Evolutionary conservation across 2,329 filamentous ascomycete species (phyloP), one percentile per base, ranked within the genome.

Genomic region (Exophiala aquamarina): DNA sequence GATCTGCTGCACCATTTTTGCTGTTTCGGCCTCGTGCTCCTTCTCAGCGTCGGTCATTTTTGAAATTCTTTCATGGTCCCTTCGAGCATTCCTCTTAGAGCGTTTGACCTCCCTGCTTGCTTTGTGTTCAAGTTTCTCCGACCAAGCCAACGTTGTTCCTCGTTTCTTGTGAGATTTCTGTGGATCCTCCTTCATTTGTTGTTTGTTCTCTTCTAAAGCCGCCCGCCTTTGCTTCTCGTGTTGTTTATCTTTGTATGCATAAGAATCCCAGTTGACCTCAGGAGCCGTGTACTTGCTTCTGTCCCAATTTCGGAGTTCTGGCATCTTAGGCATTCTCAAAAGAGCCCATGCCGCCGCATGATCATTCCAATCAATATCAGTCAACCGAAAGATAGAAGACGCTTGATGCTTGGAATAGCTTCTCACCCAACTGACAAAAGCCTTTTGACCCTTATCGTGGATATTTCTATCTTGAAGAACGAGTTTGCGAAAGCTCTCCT

Each of bases 381-480:
- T 67, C 2, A 89, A 74, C 9, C 87, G 82, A 73, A 98, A 98
- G 57, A 98, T 97, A 61, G 89, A 94, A 50, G 82, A 85, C 1
- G 92, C 90, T 57, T 91, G 83, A 62, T 97, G 93, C 61, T 93
- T 94, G 63, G 82, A 87, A 70, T 97, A 97, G 57, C 88, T 87
- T 63, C 90, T 83, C 1, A 95, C 83, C 87, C 90, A 97, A 63
- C 87, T 92, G 17, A 97, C 92, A 59, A 98, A 97, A 1, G 85
- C 93, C 52, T 85, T 83, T 63, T 95, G 89, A 1, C 87, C 90
- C 61, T 95, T 93, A 65, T 96, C 90, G 64, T 93, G 85, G 9
- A 93, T 64, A 19, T 82, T 80, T 18, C 85, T 73, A 63, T 89
- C 86, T 31, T 70, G 66, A 20, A 72, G 69, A 11, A 77, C 72